Evolutionary conservation across 768 basidiomycete species (phyloP), one percentile per base, ranked within the genome.

Genomic region (Boletales sp.): DNA sequence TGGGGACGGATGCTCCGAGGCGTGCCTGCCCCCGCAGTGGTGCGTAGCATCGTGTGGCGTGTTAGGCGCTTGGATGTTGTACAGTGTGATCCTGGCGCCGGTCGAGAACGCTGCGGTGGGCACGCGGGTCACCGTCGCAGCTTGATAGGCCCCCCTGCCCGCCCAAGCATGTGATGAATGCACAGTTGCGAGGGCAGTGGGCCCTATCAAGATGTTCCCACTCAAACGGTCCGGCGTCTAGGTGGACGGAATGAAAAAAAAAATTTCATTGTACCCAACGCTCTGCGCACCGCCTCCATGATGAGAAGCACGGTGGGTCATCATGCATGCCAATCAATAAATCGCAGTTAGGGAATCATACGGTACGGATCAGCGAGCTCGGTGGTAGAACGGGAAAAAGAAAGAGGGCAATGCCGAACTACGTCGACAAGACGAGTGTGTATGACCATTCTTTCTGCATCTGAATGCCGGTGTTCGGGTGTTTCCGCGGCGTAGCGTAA

Each of bases 271-370:
- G 30, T 46, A 47, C 31, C 18, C 51, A 24, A 51, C 51, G 45
- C 41, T 49, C 40, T 50, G 40, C 58, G 54, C 15, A 62, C 40
- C 12, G 50, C 53, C 19, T 57, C 45, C 4, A 48, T 59, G 11
- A 59, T 24, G 30, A 55, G 29, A 14, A 52, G 40, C 42, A 42
- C 31, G 59, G 49, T 14, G 41, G 38, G 12, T 50, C 52, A 40
- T 49, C 42, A n/a, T 52, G 35, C 8, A 47, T 42, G 40, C 42
- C 15, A 17, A 56, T 42, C 32, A 54, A 21, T 8, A 59, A 19
- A 2, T 11, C 27, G 38, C 53, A 54, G 11, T 14, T 24, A 5
- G 45, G 37, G 30, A 58, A 39, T 8, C 47, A 21, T 15, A 52
- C 5, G 45, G 53, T 2, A 9, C 56, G 44, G 35, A 52, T 48